Conservation (phyloP, 306 rosid species). For the Cicer chorassanicum region DNA sequence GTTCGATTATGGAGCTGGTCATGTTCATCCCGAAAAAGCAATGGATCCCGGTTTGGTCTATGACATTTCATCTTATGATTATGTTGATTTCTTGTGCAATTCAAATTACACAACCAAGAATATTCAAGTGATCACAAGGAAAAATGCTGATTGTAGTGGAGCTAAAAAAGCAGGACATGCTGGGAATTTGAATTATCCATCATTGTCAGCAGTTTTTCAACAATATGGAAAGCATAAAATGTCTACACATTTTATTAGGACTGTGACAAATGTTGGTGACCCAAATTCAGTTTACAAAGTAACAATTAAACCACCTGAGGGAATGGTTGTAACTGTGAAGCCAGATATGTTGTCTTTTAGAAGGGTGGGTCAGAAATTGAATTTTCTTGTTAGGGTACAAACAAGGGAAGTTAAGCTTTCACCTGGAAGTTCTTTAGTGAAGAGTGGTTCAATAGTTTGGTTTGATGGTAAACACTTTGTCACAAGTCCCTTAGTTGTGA, state of each 20-base stretch:
- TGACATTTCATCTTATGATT: conserved; percentile 63
- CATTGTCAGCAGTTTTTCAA: conserved; percentile 73
- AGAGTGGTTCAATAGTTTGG: conserved; percentile 77
- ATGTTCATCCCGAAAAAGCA: conserved; percentile 86
- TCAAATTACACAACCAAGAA: conserved; percentile 73
- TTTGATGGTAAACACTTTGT: conserved; percentile 81
- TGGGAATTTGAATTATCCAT: conserved; percentile 84
- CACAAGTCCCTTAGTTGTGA: conserved; percentile 84
- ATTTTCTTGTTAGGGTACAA: conserved; percentile 81
- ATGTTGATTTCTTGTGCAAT: conserved; percentile 84
- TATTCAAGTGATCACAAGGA: conserved; percentile 70
- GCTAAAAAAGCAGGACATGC: conserved; percentile 80
- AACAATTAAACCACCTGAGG: conserved; percentile 57
- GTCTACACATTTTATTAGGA: conserved; percentile 84
- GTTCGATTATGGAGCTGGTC: conserved; percentile 83
- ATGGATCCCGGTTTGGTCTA: conserved; percentile 84
- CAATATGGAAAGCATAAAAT: conserved; percentile 78
- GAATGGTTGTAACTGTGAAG: conserved; percentile 66
- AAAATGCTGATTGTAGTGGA: conserved; percentile 67
- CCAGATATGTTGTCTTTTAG: conserved; percentile 71
- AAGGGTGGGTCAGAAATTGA: conserved; percentile 81
- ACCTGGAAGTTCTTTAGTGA: conserved; percentile 67
- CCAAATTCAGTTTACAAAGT: conserved; percentile 71
- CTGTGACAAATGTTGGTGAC: conserved; percentile 85
- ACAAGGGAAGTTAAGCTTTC: conserved; percentile 70